Evolutionary conservation across 2,329 filamentous ascomycete genomes (phyloP), one percentile per base, ranked within the genome.

Genomic region (Penicillium griseofulvum): DNA sequence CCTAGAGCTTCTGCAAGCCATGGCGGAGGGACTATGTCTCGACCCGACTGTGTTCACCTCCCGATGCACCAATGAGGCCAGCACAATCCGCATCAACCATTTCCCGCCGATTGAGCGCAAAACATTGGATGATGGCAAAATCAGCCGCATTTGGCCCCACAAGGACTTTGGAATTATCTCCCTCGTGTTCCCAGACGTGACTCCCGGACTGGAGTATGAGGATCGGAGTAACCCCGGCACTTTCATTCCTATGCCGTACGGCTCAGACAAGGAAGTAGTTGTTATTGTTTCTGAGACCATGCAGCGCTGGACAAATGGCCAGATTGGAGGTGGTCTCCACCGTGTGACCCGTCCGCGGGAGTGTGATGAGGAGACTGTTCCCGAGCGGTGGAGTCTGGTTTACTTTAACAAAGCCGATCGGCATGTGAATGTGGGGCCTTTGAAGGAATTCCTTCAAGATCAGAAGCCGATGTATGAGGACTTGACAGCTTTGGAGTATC

Each of bases 251-350:
- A 39, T 65, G 9, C 45, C 43, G 2, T 31, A 43, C 2, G 48
- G 37, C 8, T 51, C 43, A 9, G 28, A 44, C 11, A 49, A 56
- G 1, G 67, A 67, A 24, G 68, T 78, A 7, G 66, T 76, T 26
- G 65, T 78, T 47, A 77, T 76, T 59, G 71, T 76, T 14, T 68
- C 72, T 5, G 75, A 78, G 47, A 75, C 66, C 0, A 55, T 79
- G 2, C 68, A 77, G 61, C 68, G 75, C 0, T 63, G 70, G 62
- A 75, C 74, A 1, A 76, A 76, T 29, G 67, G 70, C 14, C 63
- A 54, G 0, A 61, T 78, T 47, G 62, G 55, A n/a, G 67, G 72
- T 0, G 70, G 68, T 0, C 60, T 71, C 8, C 75, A 78, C 49
- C 68, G 65, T 3, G 73, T 78, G 1, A 68, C 60, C 2, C 54